phyloP scores from a whole-genome alignment of 2,329 filamentous ascomycete genomes.

The Trichoderma aggressivum region DNA sequence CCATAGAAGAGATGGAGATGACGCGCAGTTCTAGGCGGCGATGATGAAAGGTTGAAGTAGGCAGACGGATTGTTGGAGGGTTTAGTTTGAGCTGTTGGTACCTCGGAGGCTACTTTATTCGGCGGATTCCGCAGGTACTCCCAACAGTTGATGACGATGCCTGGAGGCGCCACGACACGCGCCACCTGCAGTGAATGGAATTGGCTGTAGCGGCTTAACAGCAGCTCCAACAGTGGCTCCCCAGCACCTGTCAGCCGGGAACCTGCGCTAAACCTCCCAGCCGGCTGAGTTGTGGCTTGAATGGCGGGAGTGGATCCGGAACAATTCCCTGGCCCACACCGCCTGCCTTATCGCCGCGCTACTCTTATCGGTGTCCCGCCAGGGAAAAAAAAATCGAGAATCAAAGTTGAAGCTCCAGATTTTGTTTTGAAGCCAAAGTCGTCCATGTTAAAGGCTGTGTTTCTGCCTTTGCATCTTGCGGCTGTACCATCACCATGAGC shows the following conservation, averaged over 20 bases:
- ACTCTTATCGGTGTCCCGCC: constrained; percentile 30
- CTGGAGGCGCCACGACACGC: constrained; percentile 14
- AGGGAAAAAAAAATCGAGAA: constrained; percentile 31
- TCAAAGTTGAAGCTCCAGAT: constrained; percentile 5
- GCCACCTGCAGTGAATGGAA: neutral
- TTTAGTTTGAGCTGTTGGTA: neutral
- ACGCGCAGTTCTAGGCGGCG: neutral
- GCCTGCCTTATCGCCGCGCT: constrained; percentile 17
- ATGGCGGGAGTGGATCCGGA: constrained; percentile 18
- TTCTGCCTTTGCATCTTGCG: constrained; percentile 17
- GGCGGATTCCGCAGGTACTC: neutral
- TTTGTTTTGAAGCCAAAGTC: constrained; percentile 9
- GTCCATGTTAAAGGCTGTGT: constrained; percentile 7
- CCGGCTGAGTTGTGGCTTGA: constrained; percentile 3
- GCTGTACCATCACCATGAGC: constrained; percentile 45
- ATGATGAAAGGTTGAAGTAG: constrained; percentile 3
- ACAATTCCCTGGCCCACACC: constrained; percentile 21
- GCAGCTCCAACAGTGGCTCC: neutral
- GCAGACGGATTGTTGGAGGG: neutral
- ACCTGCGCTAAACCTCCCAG: neutral
- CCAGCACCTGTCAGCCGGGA: neutral
- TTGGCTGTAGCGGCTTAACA: neutral
- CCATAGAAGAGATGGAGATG: neutral
- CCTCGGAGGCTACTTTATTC: constrained; percentile 3
- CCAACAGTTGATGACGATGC: constrained; percentile 16